phyloP scores from a whole-genome alignment of 176 grass and related monocot species.

The Triticum urartu region DNA sequence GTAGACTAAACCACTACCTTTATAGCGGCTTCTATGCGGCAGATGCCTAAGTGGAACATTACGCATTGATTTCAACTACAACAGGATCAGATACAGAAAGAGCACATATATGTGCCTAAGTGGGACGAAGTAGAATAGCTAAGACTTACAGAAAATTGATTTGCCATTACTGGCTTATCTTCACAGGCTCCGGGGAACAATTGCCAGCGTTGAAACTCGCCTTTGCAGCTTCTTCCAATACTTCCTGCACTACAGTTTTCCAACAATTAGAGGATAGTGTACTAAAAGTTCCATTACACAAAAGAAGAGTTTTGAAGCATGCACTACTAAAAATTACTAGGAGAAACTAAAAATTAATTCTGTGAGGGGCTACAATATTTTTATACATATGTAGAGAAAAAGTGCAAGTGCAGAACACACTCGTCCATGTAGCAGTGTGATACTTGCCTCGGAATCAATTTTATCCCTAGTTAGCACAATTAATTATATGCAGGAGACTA shows the following conservation, averaged over 20 bases:
- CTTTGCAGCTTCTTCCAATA: constrained; percentile 97
- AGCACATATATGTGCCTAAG: not conserved
- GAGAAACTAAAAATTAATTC: not conserved
- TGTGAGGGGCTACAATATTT: not conserved
- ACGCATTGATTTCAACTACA: not conserved
- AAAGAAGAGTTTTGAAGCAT: not conserved
- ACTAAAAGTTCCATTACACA: not conserved
- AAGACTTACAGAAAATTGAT: constrained; percentile 97
- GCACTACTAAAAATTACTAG: not conserved
- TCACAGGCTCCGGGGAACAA: constrained; percentile 80
- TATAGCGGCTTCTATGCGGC: not conserved
- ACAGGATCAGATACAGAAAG: not conserved
- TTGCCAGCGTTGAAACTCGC: constrained; percentile 94
- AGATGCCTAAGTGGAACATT: too few relatives aligned
- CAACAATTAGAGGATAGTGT: constrained; percentile 37
- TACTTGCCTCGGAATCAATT: not conserved
- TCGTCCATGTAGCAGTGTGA: not conserved
- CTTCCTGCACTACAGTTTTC: constrained; percentile 83
- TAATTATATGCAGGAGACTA: not conserved
- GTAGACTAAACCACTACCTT: not conserved
- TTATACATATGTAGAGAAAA: not conserved
- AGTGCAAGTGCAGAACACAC: not conserved
- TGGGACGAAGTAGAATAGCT: not conserved
- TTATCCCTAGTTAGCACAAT: not conserved
- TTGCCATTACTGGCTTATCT: constrained; percentile 69